phyloP scores from a whole-genome alignment of 2,329 filamentous ascomycete genomes.

The Kalaharituber pfeilii region DNA sequence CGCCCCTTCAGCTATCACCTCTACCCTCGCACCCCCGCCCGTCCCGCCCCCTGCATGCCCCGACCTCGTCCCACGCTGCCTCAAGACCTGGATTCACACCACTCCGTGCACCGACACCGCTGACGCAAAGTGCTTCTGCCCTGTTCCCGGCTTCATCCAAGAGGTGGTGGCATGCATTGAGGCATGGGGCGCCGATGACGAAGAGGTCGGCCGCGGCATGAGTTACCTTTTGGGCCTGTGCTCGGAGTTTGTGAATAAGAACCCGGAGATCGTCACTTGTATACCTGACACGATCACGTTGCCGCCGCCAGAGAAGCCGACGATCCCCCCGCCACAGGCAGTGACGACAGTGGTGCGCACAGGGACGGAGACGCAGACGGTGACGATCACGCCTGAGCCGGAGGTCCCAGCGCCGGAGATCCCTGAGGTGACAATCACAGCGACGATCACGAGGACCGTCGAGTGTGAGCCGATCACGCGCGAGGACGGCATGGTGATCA shows the following conservation, averaged over 20 bases:
- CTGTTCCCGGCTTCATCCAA: slow-evolving; percentile 54
- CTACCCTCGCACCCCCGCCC: slow-evolving; percentile 28
- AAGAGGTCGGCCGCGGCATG: slow-evolving; percentile 52
- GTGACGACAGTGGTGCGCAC: not conserved
- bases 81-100: slow-evolving; percentile 73
- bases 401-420: slow-evolving; percentile 3
- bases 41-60: slow-evolving; percentile 36
- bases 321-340: not conserved
- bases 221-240: slow-evolving; percentile 86
- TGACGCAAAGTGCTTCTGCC: slow-evolving; percentile 74
- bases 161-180: slow-evolving; percentile 68
- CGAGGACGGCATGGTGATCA: slow-evolving; percentile 25
- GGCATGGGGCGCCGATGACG: slow-evolving; percentile 50
- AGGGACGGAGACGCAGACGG: not conserved
- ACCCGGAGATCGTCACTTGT: slow-evolving; percentile 64
- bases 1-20: not conserved
- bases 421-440: not conserved
- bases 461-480: slow-evolving; percentile 17
- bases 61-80: slow-evolving; percentile 61
- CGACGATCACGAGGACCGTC: slow-evolving; percentile 8
- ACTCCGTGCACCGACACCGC: slow-evolving; percentile 69
- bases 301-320: slow-evolving; percentile 30
- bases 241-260: slow-evolving; percentile 51
- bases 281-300: slow-evolving; percentile 48
- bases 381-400: not conserved